Percentiles rank a stretch among this genome's conserved stretches.
These are phyloP conservation scores for Cynara cardunculus DNA, from an alignment of 129 eudicot genomes.

Conservation along the genomic window DNA sequence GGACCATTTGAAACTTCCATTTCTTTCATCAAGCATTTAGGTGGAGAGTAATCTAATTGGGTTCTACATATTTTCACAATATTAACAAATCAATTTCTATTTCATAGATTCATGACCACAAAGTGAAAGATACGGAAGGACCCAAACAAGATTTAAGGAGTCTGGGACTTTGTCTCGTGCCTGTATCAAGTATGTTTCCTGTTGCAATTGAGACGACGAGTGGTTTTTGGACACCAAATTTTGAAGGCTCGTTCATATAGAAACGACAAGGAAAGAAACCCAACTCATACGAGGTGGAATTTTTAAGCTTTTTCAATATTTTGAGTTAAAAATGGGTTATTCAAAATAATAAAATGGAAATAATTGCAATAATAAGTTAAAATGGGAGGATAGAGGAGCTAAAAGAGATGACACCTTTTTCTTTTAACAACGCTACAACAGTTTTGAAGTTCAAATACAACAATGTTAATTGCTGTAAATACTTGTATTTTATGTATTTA, in stretches of 20 bases:
- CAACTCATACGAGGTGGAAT: not conserved
- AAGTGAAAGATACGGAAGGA: conserved; percentile 33
- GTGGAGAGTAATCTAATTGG: not conserved
- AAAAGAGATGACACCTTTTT: not conserved
- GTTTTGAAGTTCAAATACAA: not conserved
- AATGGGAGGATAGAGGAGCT: not conserved
- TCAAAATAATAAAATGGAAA: conserved; percentile 6
- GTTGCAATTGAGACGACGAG: conserved; percentile 52
- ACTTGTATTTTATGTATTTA: not conserved
- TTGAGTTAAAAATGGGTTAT: conserved; percentile 10
- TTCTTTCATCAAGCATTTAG: not conserved
- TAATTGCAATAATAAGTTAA: conserved; percentile 1
- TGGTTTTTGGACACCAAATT: conserved; percentile 76
- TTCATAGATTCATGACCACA: conserved; percentile 27
- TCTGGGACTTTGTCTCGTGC: conserved; percentile 82
- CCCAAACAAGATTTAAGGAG: conserved; percentile 52
- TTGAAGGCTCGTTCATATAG: conserved; percentile 62
- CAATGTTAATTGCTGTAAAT: not conserved
- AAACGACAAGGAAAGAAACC: not conserved
- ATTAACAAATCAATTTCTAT: not conserved
- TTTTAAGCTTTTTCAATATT: conserved; percentile 16
- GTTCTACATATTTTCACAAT: not conserved
- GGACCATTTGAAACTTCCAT: too few relatives aligned
- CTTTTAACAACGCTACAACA: not conserved
- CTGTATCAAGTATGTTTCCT: conserved; percentile 75